Evolutionary conservation across 768 basidiomycete species (phyloP).

Genomic region (Saitozyma podzolica): DNA sequence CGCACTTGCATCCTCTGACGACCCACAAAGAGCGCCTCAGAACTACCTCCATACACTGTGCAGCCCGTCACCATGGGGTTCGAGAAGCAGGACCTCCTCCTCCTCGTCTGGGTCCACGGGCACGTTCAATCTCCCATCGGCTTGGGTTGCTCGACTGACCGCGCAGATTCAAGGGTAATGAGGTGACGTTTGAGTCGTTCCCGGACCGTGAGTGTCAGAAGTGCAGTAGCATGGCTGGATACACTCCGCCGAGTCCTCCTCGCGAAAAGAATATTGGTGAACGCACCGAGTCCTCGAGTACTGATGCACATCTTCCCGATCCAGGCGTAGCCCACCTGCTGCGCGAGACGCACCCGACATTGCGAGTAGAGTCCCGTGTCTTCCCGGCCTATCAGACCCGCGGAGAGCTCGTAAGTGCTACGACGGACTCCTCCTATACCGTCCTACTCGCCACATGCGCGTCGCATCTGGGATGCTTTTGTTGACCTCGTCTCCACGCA

Average conservation of each 20-base stretch:
- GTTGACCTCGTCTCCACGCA: slow-evolving; percentile 46
- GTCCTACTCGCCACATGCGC: too few species aligned
- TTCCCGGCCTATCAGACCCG: slow-evolving; percentile 95
- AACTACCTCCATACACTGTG: too few species aligned
- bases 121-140: slow-evolving; percentile 14
- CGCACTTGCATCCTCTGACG: too few species aligned
- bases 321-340: slow-evolving; percentile 68
- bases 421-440: too few species aligned
- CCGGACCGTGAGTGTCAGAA: slow-evolving; percentile 60
- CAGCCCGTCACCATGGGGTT: not conserved
- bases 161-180: slow-evolving; percentile 53
- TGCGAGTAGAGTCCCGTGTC: slow-evolving; percentile 69
- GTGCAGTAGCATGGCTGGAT: not conserved
- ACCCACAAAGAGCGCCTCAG: too few species aligned
- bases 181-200: slow-evolving; percentile 59
- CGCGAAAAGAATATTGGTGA: too few species aligned
- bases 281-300: too few species aligned
- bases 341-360: slow-evolving; percentile 62
- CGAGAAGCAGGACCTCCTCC: slow-evolving; percentile 38
- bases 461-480: too few species aligned
- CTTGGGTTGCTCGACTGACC: not conserved
- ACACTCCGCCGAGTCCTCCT: too few species aligned
- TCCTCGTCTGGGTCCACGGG: slow-evolving; percentile 54
- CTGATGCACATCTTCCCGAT: too few species aligned
- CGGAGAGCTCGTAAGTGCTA: slow-evolving; percentile 71